Evolutionary conservation across 306 rosid genomes (phyloP).

Genomic region (Quercus rubra): DNA sequence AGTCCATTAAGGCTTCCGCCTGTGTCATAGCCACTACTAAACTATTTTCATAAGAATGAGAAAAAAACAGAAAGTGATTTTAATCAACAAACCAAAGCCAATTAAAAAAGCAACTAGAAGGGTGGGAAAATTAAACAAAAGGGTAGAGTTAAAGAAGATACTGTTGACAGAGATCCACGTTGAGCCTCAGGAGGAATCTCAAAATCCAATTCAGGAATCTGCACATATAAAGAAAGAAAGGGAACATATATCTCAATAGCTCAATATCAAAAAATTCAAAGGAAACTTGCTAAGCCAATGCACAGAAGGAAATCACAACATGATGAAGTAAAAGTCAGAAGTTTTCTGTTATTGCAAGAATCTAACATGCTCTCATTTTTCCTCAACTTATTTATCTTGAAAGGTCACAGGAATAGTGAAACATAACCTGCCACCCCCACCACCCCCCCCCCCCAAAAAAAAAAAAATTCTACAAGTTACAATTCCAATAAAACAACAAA

Average conservation of each 20-base stretch:
- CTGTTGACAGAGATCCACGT: slow-evolving; percentile 86
- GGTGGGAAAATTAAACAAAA: background rate
- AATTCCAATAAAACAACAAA: background rate
- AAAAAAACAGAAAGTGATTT: background rate
- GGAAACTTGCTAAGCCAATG: background rate
- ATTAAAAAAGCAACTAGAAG: background rate
- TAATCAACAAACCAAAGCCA: background rate
- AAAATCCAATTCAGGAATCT: slow-evolving; percentile 92
- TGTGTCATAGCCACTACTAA: background rate
- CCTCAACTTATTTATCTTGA: background rate
- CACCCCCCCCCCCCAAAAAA: background rate
- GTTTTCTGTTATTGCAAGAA: background rate
- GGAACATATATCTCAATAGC: slow-evolving; percentile 12
- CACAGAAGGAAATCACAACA: background rate
- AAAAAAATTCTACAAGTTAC: background rate
- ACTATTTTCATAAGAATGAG: background rate
- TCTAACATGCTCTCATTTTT: background rate
- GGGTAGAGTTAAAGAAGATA: slow-evolving; percentile 31
- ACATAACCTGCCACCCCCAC: background rate
- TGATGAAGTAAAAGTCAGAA: background rate
- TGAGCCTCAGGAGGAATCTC: slow-evolving; percentile 98
- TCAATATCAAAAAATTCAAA: background rate
- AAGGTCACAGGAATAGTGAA: background rate
- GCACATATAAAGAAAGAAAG: slow-evolving; percentile 28
- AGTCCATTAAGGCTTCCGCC: no score